Evolutionary conservation across 768 basidiomycete genomes (phyloP), one percentile per base, ranked within the genome.

Genomic region (Chalciporus piperatus): DNA sequence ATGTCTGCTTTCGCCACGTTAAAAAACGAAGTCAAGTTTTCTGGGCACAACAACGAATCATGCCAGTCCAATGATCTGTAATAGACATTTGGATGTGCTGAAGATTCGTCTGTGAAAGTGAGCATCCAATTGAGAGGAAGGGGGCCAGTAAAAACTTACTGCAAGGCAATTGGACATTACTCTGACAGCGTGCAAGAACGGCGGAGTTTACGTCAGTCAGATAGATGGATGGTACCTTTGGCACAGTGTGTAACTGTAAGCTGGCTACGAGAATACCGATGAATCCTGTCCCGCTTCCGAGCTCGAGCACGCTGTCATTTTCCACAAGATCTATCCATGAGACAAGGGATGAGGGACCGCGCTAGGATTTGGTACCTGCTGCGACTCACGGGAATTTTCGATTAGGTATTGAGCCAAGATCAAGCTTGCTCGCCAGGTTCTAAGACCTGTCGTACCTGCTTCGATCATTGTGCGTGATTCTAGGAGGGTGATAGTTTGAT

Each of bases 221-320:
- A 66, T 75, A 76, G 9, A 86, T 41, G 4, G 62, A 53, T 41
- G 64, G 41, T 48, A 38, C 20, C 16, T 41, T 38, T 47, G n/a
- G 20, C 30, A 28, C 32, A 16, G 46, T 35, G 45, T 33, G 51
- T n/a, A 57, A 43, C 20, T 92, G 89, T 14, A 89, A 64, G 39
- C 74, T 74, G 0, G 81, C 81, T 27, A 81, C 64, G 7, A 89
- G 65, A 35, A 81, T 78, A 4, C 87, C 90, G 14, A 91, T 71
- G 59, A 90, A 85, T n/a, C 90, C 90, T 3, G 76, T 73, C 1
- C 90, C 90, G 6, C 82, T 84, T 11, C 90, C 90, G 1, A 92
- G 74, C 63, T 92, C 90, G 10, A 92, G 76, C 7, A 89, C 73
- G 16, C 74, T 68, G 58, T 75, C 74, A 11, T 65, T 50, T 22